Conservation (phyloP, 306 rosid species). For the Senna siamea region DNA sequence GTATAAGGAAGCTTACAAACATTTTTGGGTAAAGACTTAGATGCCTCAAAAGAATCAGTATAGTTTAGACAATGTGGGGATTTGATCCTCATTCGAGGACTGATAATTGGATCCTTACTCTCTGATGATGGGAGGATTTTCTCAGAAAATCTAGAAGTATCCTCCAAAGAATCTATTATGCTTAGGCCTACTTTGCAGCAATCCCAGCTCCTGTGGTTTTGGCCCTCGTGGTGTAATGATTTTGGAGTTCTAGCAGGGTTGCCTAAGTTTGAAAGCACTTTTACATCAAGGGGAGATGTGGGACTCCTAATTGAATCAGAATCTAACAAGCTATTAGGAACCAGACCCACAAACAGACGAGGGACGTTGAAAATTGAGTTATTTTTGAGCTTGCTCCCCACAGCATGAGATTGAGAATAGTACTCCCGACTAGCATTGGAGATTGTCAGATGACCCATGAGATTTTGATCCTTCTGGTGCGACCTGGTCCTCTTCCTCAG, state of each 20-base stretch:
- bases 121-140: conserved; percentile 56
- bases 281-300: conserved; percentile 85
- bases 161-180: conserved; percentile 73
- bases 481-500: conserved; percentile 84
- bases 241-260: conserved; percentile 53
- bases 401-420: conserved; percentile 47
- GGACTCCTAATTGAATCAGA: conserved; percentile 86
- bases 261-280: conserved; percentile 62
- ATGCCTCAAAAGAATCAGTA: conserved; percentile 51
- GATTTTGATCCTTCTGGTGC: conserved; percentile 68
- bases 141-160: conserved; percentile 55
- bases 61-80: conserved; percentile 43
- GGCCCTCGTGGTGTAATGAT: conserved; percentile 50
- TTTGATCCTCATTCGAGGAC: conserved; percentile 63
- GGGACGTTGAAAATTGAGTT: conserved; percentile 65
- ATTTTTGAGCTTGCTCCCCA: conserved; percentile 51
- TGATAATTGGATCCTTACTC: conserved; percentile 65
- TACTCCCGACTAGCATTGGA: conserved; percentile 53
- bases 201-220: conserved; percentile 69
- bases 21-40: conserved; percentile 72
- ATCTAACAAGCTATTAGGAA: conserved; percentile 66
- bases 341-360: conserved; percentile 76
- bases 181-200: conserved; percentile 81
- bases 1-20: conserved; percentile 52
- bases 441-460: conserved; percentile 51